phyloP scores from a whole-genome alignment of 1,284 basidiomycete genomes.

The Chalciporus sp. region DNA sequence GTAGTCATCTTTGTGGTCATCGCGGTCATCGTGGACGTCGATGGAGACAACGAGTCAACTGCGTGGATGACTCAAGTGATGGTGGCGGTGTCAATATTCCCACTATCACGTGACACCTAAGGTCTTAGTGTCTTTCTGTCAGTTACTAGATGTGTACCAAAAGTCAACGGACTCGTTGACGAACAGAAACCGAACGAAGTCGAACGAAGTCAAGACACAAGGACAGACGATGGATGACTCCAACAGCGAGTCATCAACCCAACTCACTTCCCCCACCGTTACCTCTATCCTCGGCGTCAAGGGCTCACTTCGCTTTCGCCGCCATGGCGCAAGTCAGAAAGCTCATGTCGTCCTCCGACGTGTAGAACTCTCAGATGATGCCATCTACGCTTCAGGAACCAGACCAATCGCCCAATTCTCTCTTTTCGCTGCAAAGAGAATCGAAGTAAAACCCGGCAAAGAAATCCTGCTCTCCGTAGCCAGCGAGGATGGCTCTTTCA shows the following conservation, averaged over 20 bases:
- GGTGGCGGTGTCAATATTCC: background rate
- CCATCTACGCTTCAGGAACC: constrained; percentile 41
- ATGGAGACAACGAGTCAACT: too few species aligned
- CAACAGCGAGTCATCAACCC: constrained; percentile 26
- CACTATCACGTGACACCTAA: constrained; percentile 5
- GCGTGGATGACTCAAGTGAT: background rate
- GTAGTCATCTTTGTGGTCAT: background rate
- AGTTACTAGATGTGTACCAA: background rate
- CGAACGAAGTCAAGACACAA: constrained; percentile 13
- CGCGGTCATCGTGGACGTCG: background rate
- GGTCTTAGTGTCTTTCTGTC: background rate
- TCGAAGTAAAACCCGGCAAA: constrained; percentile 67
- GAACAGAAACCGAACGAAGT: constrained; percentile 3
- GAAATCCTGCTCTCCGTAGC: constrained; percentile 62
- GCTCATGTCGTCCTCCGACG: constrained; percentile 61
- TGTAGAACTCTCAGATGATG: constrained; percentile 49
- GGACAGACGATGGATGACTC: constrained; percentile 35
- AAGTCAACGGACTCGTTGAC: constrained; percentile 11
- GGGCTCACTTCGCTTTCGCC: constrained; percentile 54
- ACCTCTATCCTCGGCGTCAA: constrained; percentile 57
- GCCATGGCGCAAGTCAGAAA: constrained; percentile 59
- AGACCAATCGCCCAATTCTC: constrained; percentile 51
- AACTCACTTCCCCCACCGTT: constrained; percentile 27
- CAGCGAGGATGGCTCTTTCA: constrained; percentile 49
- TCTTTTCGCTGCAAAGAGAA: constrained; percentile 64